Conservation (phyloP, 192 early-diverging fungal species). For the Glomus cerebriforme region DNA sequence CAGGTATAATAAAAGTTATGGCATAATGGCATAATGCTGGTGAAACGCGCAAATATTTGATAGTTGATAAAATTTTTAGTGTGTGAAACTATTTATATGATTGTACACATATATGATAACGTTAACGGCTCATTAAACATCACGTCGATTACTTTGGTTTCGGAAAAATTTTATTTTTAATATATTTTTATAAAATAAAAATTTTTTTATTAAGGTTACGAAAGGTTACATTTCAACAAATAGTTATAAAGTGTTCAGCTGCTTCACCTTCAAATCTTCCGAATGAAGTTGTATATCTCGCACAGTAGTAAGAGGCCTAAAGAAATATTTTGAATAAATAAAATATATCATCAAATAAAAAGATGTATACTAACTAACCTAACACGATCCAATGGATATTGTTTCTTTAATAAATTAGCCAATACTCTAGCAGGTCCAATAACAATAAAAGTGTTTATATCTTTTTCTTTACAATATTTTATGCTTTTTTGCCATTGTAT, state of each 20-base stretch:
- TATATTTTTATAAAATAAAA: no score
- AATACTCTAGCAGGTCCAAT: conserved; percentile 87
- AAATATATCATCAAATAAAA: background rate
- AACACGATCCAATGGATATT: conserved; percentile 76
- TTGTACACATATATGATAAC: no score
- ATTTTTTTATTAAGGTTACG: no score
- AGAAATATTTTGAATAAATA: background rate
- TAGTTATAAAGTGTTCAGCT: background rate
- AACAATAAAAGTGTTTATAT: conserved; percentile 81
- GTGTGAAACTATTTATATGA: no score
- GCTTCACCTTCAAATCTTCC: conserved; percentile 9
- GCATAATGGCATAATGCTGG: no score
- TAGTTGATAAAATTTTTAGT: no score
- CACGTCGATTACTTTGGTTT: no score
- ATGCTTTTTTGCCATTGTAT: conserved; percentile 91
- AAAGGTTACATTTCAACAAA: no score
- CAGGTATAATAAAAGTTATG: no score
- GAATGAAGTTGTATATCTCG: conserved; percentile 5
- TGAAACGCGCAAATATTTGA: no score
- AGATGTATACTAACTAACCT: conserved; percentile 42
- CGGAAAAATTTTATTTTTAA: no score
- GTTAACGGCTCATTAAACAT: no score
- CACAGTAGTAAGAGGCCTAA: conserved; percentile 14
- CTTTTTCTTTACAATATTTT: conserved; percentile 75
- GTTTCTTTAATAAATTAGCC: conserved; percentile 86